These are phyloP conservation scores for Tubosaeta brunneosetosa DNA, from an alignment of 768 basidiomycete species.

Conservation along the genomic window DNA sequence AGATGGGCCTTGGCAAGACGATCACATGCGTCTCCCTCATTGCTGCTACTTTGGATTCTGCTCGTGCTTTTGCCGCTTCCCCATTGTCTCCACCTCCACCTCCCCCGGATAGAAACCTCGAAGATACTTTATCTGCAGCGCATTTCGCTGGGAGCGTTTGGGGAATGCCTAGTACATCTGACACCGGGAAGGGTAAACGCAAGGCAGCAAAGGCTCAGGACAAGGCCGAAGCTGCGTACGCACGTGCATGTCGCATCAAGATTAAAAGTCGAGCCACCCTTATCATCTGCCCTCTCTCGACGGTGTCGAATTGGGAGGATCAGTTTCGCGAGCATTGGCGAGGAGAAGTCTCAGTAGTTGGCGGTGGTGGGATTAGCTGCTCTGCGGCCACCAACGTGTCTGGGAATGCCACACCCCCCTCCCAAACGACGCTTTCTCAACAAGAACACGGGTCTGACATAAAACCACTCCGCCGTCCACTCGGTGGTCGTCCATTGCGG, in stretches of 20 bases:
- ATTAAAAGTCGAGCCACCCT: slow-evolving; percentile 83
- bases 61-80: slow-evolving; percentile 57
- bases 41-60: slow-evolving; percentile 73
- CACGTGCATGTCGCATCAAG: slow-evolving; percentile 72
- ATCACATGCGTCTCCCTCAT: slow-evolving; percentile 94
- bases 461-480: slow-evolving; percentile 33
- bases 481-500: slow-evolving; percentile 54
- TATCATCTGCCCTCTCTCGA: slow-evolving; percentile 95
- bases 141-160: slow-evolving; percentile 81
- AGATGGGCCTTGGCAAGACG: slow-evolving; percentile 99
- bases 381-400: slow-evolving; percentile 30
- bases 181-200: slow-evolving; percentile 51
- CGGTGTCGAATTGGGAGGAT: slow-evolving; percentile 98
- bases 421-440: slow-evolving; percentile 30
- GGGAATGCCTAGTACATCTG: slow-evolving; percentile 66
- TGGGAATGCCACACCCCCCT: slow-evolving; percentile 35
- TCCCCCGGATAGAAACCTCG: slow-evolving; percentile 34
- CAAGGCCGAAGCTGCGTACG: slow-evolving; percentile 66
- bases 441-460: slow-evolving; percentile 22
- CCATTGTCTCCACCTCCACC: slow-evolving; percentile 46
- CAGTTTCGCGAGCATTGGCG: slow-evolving; percentile 98
- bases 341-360: slow-evolving; percentile 78
- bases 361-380: slow-evolving; percentile 56
- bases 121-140: slow-evolving; percentile 36
- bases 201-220: slow-evolving; percentile 65